phyloP scores from a whole-genome alignment of 2,329 filamentous ascomycete species.

The Corniculantispora saksenae region DNA sequence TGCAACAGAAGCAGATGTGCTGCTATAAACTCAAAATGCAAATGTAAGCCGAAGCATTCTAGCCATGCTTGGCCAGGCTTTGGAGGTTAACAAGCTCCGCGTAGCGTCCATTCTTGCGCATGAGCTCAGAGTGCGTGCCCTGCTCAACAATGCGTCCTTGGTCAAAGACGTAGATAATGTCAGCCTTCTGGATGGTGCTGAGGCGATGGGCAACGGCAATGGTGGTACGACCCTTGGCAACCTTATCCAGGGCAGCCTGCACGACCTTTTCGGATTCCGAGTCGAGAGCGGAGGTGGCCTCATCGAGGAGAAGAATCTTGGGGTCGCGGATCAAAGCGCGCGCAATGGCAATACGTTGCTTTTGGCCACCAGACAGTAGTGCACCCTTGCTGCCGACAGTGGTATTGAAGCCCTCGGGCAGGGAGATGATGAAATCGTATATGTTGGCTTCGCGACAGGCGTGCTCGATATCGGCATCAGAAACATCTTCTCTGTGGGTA shows the following conservation, averaged over 20 bases:
- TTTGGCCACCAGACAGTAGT: slow-evolving; percentile 69
- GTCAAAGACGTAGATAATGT: slow-evolving; percentile 78
- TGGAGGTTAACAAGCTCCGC: no score
- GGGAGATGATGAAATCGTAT: slow-evolving; percentile 67
- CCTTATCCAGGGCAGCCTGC: slow-evolving; percentile 67
- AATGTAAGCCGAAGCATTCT: slow-evolving; percentile 3
- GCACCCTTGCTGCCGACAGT: slow-evolving; percentile 67
- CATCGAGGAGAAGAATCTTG: slow-evolving; percentile 67
- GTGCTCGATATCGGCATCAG: slow-evolving; percentile 52
- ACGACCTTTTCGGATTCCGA: slow-evolving; percentile 63
- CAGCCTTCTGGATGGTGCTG: slow-evolving; percentile 75
- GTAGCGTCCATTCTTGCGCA: slow-evolving; percentile 46
- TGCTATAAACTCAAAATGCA: background rate
- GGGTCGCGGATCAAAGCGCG: slow-evolving; percentile 68
- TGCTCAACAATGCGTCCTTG: slow-evolving; percentile 58
- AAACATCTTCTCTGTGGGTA: slow-evolving; percentile 54
- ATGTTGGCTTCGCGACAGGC: slow-evolving; percentile 65
- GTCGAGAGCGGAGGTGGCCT: slow-evolving; percentile 71
- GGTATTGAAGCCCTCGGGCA: slow-evolving; percentile 69
- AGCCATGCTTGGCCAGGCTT: slow-evolving; percentile 51
- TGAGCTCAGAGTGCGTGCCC: slow-evolving; percentile 53
- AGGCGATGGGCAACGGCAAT: slow-evolving; percentile 77
- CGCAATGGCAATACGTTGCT: slow-evolving; percentile 70
- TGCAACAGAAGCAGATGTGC: background rate
- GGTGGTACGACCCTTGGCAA: slow-evolving; percentile 62